These are phyloP conservation scores for Podaxis carcinomalis DNA, from an alignment of 768 basidiomycete species.

Conservation along the genomic window DNA sequence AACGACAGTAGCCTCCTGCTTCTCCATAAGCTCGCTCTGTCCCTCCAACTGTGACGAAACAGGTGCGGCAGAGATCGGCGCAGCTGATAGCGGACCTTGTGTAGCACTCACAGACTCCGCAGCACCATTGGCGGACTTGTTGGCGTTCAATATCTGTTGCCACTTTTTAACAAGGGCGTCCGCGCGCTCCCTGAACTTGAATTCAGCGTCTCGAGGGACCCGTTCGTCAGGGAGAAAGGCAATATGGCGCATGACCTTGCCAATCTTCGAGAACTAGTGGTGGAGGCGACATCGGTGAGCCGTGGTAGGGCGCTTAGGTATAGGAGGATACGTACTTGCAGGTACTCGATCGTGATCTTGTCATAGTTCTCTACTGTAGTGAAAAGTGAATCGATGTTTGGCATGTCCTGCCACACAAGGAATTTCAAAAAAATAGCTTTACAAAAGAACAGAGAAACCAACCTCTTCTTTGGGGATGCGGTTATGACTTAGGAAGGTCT, in stretches of 20 bases:
- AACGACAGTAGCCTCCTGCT: constrained; percentile 19
- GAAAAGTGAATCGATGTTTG: constrained; percentile 65
- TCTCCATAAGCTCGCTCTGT: background rate
- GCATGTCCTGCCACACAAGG: constrained; percentile 60
- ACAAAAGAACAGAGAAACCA: constrained; percentile 17
- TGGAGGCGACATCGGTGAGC: background rate
- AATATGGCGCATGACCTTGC: constrained; percentile 88
- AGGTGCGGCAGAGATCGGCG: constrained; percentile 4
- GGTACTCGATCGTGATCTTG: constrained; percentile 72
- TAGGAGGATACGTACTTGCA: constrained; percentile 32
- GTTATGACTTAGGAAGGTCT: constrained; percentile 73
- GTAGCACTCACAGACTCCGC: background rate
- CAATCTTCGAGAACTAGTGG: constrained; percentile 71
- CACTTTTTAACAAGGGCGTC: constrained; percentile 66
- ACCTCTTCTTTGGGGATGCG: constrained; percentile 63
- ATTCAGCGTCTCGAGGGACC: constrained; percentile 59
- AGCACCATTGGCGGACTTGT: constrained; percentile 22
- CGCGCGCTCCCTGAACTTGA: constrained; percentile 69
- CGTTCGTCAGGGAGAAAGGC: constrained; percentile 46
- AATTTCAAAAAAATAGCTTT: constrained; percentile 4
- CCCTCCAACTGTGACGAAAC: constrained; percentile 3
- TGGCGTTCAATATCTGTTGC: constrained; percentile 49
- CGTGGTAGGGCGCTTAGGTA: background rate
- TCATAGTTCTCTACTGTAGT: constrained; percentile 73
- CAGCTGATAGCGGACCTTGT: constrained; percentile 5